Base-by-base conservation (phyloP, 2,329 filamentous ascomycete species). In the Hypoxylon rubiginosum region DNA sequence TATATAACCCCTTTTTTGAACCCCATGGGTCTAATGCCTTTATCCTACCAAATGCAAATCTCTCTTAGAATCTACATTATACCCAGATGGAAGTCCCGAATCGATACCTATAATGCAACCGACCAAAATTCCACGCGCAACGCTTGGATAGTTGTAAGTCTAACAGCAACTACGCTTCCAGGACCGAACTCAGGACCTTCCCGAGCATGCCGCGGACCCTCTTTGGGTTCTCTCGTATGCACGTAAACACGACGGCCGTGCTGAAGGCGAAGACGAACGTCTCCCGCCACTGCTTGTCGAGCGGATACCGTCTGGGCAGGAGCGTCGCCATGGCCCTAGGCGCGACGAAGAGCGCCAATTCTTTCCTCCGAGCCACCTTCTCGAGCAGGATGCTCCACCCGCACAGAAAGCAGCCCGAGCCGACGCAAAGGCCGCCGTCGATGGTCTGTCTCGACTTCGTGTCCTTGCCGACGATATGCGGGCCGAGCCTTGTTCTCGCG, bases 331-430 rank as follows among this genome's bases (percentile, higher is more conserved):
- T 82, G 13, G 93, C 93, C 67, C 92, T 85, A 0, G 93, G 93
- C 19, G 91, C 88, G 46, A 96, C 92, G 76, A 97, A 97, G 41
- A 96, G 83, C 8, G 90, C 88, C 75, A 97, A 86, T 74, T 97
- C 93, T 73, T 91, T 90, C 61, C 91, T 84, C 67, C 91, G 86
- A 49, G 83, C 82, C 4, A 84, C 74, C 77, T 87, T 83, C 79
- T 97, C 93, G 36, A 93, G 79, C 49, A 97, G 81, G 49, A 96
- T 89, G 79, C 92, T 94, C 90, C 91, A 93, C 2, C 93, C 93
- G 75, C 93, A 97, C 45, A 93, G 81, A 58, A 88, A 78, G 77
- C 92, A 95, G 6, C 92, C 93, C 0, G 85, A 80, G 7, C 87
- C 87, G 9, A 97, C 88, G 72, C 92, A 94, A 9, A 93, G 75